Base-by-base conservation (phyloP, 306 rosid genomes). In the Castanea mollissima region DNA sequence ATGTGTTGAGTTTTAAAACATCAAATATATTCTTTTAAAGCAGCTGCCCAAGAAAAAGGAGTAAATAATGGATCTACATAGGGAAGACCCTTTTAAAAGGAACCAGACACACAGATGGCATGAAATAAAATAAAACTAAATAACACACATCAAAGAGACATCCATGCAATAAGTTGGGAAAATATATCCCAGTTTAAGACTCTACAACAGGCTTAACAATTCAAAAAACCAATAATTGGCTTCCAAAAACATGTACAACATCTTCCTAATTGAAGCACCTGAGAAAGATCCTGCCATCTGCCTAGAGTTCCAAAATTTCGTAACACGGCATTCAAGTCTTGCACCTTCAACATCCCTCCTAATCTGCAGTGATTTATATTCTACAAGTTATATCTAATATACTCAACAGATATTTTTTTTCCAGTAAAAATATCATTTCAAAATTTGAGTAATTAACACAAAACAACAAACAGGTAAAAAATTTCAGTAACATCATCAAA, bases 241-340 rank as follows among this genome's bases (percentile, higher is more conserved):
- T 19, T 16, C 35, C 8, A 3, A 35, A 64, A 67, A 67, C 72
- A 19, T 15, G 18, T 6, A 67, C 46, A 67, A 67, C 25, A 67
- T 63, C 75, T 69, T 69, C 55, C 2, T 64, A 72, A 64, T 12
- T 78, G 16, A 49, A 49, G 54, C 54, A 94, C 99, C 99, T 92
- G 90, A 74, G 97, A 89, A 64, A 92, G 76, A 49, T 91, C 87
- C 38, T 84, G 82, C 52, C 83, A 86, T 77, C 87, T 86, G 74
- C 85, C 89, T 75, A 74, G 86, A 74, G 27, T 79, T 35, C 89
- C 97, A 32, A 92, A 90, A 67, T 89, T 86, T 35, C 91, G 87
- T 71, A 94, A 74, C 52, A 88, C 81, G 18, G 91, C 90, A 87
- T 94, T 94, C 56, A 92, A 82, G 82, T 94, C 97, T 85, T 90